A percentile compares a stretch with the other conserved stretches of the same genome.
These are phyloP conservation scores for Verbena officinalis DNA, from an alignment of 257 asterid genomes.

Conservation along the genomic window DNA sequence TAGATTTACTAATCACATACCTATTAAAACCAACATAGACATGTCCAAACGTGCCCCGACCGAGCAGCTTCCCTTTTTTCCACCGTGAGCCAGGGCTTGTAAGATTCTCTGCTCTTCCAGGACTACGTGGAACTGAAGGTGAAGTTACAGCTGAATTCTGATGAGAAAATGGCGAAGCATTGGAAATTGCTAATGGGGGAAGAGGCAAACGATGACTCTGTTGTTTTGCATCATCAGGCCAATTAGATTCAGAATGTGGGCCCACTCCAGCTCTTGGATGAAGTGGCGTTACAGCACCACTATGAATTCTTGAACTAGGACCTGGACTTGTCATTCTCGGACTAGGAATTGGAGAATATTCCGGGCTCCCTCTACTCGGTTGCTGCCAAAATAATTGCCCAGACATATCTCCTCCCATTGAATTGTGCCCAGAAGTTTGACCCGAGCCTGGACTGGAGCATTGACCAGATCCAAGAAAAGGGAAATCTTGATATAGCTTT, in stretches of 20 bases:
- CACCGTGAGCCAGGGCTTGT: constrained; percentile 92
- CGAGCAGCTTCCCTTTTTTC: constrained; percentile 94
- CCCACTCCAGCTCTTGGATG: constrained; percentile 93
- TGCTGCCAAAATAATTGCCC: constrained; percentile 89
- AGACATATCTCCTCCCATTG: constrained; percentile 95
- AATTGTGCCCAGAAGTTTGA: constrained; percentile 96
- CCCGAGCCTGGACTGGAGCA: constrained; percentile 99
- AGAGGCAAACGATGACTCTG: constrained; percentile 97
- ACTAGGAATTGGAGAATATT: constrained; percentile 88
- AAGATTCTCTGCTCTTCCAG: constrained; percentile 88
- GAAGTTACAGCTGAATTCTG: constrained; percentile 89
- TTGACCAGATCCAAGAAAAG: constrained; percentile 88
- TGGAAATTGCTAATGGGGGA: constrained; percentile 73
- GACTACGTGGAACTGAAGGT: constrained; percentile 94
- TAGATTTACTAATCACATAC: constrained; percentile 37
- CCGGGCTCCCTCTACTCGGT: constrained; percentile 96
- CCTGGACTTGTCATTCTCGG: constrained; percentile 98
- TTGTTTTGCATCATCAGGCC: constrained; percentile 84
- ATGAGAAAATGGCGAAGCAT: constrained; percentile 72
- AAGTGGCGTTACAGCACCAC: constrained; percentile 96
- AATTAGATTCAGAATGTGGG: constrained; percentile 57
- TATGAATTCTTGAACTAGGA: constrained; percentile 93
- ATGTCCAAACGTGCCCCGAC: constrained; percentile 98
- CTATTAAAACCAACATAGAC: constrained; percentile 97
- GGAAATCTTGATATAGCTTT: constrained; percentile 65